Evolutionary conservation across 768 basidiomycete species (phyloP).

Genomic region (Termitomyces sp.): DNA sequence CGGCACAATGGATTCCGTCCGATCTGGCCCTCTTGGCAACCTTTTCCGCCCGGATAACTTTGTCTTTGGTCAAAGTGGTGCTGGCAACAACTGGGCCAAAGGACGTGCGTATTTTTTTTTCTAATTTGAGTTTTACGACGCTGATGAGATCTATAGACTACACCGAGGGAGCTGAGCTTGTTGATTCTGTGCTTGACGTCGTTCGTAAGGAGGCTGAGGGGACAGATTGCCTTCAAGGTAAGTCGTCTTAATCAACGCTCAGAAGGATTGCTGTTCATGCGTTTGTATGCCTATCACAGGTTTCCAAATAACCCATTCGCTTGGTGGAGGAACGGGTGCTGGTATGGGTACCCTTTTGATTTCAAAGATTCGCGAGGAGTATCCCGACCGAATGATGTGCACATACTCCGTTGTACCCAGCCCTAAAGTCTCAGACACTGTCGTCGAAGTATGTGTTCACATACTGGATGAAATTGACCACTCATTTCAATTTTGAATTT

Average conservation of each 20-base stretch:
- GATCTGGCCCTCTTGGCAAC: constrained; percentile 81
- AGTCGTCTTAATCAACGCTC: constrained; percentile 15
- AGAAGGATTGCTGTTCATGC: constrained; percentile 6
- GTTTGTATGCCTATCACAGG: constrained; percentile 36
- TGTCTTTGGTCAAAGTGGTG: constrained; percentile 96
- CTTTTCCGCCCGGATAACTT: constrained; percentile 99
- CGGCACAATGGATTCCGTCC: constrained; percentile 92
- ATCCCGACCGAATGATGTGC: constrained; percentile 99
- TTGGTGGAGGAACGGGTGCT: constrained; percentile 98
- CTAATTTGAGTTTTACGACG: background rate
- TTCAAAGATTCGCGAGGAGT: constrained; percentile 98
- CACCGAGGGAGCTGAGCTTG: constrained; percentile 96
- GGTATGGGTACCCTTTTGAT: constrained; percentile 99
- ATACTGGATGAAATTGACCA: background rate
- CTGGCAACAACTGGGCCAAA: constrained; percentile 99
- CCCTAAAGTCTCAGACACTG: constrained; percentile 97
- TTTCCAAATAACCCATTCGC: constrained; percentile 98
- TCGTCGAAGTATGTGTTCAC: constrained; percentile 68
- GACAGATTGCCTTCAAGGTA: constrained; percentile 94
- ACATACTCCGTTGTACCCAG: constrained; percentile 98
- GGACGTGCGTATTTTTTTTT: constrained; percentile 65
- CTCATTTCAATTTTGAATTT: constrained; percentile 2
- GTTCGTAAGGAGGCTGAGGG: constrained; percentile 99
- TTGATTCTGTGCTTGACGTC: constrained; percentile 96
- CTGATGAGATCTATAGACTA: constrained; percentile 47